A percentile compares a stretch with the other conserved stretches of the same genome.
Conservation (phyloP, 352 stramenopile species). For the Phytopythium helicoides region DNA sequence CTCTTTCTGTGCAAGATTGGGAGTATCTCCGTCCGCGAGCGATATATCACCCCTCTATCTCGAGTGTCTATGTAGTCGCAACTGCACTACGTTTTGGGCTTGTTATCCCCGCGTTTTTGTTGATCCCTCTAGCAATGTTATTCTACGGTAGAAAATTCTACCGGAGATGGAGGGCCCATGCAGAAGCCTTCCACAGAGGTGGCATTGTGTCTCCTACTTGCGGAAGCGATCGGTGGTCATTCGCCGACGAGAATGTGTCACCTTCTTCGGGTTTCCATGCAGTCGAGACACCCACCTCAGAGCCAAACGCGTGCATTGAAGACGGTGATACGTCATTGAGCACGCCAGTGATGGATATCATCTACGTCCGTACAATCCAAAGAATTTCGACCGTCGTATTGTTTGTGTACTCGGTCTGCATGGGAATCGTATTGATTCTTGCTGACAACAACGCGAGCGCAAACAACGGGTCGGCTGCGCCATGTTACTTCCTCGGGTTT, state of each 20-base stretch:
- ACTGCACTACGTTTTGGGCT: conserved; percentile 30
- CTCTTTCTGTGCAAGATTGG: conserved; percentile 38
- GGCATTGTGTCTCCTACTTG: conserved; percentile 12
- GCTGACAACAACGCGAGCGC: conserved; percentile 22
- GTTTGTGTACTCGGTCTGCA: conserved; percentile 27
- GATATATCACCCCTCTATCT: neutral
- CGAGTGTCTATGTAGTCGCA: conserved; percentile 14
- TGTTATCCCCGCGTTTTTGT: conserved; percentile 29
- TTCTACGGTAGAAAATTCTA: conserved; percentile 28
- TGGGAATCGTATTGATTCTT: conserved; percentile 34
- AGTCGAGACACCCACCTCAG: neutral
- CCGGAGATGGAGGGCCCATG: conserved; percentile 22
- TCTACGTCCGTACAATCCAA: conserved; percentile 32
- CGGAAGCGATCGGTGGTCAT: neutral
- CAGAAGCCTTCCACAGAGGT: conserved; percentile 13
- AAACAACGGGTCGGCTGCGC: conserved; percentile 22
- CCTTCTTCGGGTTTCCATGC: neutral
- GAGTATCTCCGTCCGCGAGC: conserved; percentile 22
- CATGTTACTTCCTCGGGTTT: conserved; percentile 40
- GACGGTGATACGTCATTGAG: neutral
- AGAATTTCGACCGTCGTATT: conserved; percentile 25
- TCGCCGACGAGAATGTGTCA: neutral
- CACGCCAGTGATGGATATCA: conserved; percentile 8
- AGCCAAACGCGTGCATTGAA: neutral
- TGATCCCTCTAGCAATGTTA: conserved; percentile 19